A percentile compares a stretch with the other conserved stretches of the same genome.
phyloP scores from a whole-genome alignment of 306 rosid genomes.

The Lathyrus tuberosus region DNA sequence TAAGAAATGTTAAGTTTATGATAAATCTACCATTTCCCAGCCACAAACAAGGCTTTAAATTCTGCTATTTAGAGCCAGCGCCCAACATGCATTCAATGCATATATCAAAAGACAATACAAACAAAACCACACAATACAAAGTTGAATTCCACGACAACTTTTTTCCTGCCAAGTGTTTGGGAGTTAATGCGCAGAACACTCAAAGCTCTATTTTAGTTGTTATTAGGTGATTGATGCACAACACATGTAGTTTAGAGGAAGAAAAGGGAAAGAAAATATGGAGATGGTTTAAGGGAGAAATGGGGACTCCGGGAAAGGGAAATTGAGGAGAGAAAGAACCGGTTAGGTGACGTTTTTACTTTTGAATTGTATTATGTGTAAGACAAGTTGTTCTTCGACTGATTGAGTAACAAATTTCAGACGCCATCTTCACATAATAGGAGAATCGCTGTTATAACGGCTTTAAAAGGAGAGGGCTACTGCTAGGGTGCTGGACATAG shows the following conservation, averaged over 20 bases:
- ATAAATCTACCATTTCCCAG: slow-evolving; percentile 24
- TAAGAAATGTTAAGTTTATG: slow-evolving; percentile 26
- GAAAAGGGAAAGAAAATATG: not conserved
- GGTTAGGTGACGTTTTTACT: not conserved
- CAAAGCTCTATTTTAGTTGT: not conserved
- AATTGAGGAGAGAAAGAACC: not conserved
- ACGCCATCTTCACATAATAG: slow-evolving; percentile 2
- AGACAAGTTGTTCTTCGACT: slow-evolving; percentile 5
- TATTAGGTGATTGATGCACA: slow-evolving; percentile 2
- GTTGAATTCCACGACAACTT: not conserved
- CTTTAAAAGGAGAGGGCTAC: not conserved
- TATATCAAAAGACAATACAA: not conserved
- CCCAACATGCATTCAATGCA: slow-evolving; percentile 10
- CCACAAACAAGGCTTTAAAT: slow-evolving; percentile 11
- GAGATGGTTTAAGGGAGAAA: not conserved
- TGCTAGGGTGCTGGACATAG: not conserved
- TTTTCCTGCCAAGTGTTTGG: not conserved
- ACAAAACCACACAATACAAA: not conserved
- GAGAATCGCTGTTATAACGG: not conserved
- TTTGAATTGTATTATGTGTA: not conserved
- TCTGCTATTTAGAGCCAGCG: slow-evolving; percentile 4
- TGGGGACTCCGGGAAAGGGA: not conserved
- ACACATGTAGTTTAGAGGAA: not conserved
- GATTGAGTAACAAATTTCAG: not conserved
- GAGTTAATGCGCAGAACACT: not conserved